phyloP scores from a whole-genome alignment of 2,329 filamentous ascomycete species.

The Trichoderma simmonsii region DNA sequence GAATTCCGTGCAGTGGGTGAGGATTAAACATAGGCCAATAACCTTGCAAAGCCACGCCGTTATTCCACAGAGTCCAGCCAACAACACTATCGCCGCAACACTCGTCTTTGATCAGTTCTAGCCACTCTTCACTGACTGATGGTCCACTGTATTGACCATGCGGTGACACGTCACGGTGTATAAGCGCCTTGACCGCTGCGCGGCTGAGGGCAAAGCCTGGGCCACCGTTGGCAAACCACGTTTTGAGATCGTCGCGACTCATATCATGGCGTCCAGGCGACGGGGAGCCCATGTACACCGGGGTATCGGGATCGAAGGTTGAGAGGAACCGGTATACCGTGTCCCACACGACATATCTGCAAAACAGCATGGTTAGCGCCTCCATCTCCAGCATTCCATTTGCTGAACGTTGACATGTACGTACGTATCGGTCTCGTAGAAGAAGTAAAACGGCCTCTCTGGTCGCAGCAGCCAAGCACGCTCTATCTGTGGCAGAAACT shows the following conservation, averaged over 20 bases:
- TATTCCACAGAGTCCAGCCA: slow-evolving; percentile 45
- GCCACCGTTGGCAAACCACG: slow-evolving; percentile 49
- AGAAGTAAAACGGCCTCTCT: slow-evolving; percentile 53
- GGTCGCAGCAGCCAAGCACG: slow-evolving; percentile 46
- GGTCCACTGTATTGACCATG: slow-evolving; percentile 39
- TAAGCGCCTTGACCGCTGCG: slow-evolving; percentile 42
- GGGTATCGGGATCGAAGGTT: slow-evolving; percentile 43
- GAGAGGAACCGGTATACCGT: slow-evolving; percentile 49
- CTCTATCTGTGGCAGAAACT: slow-evolving; percentile 55
- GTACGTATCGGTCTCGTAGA: slow-evolving; percentile 55
- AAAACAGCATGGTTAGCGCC: background rate
- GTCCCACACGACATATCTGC: slow-evolving; percentile 27
- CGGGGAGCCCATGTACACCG: slow-evolving; percentile 50
- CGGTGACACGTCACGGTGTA: slow-evolving; percentile 30
- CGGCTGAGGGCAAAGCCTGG: slow-evolving; percentile 46
- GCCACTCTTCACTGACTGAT: slow-evolving; percentile 39
- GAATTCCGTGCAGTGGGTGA: slow-evolving; percentile 49
- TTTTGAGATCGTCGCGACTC: slow-evolving; percentile 29
- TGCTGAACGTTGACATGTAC: slow-evolving; percentile 18
- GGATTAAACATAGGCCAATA: slow-evolving; percentile 49
- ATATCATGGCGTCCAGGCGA: slow-evolving; percentile 37
- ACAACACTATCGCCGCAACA: slow-evolving; percentile 53
- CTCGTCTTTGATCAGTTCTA: slow-evolving; percentile 42
- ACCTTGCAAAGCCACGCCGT: slow-evolving; percentile 43
- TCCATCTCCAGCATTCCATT: background rate